Evolutionary conservation across 208 protist genomes (phyloP), one percentile per base, ranked within the genome.

Genomic region (Trypanosoma rangeli): DNA sequence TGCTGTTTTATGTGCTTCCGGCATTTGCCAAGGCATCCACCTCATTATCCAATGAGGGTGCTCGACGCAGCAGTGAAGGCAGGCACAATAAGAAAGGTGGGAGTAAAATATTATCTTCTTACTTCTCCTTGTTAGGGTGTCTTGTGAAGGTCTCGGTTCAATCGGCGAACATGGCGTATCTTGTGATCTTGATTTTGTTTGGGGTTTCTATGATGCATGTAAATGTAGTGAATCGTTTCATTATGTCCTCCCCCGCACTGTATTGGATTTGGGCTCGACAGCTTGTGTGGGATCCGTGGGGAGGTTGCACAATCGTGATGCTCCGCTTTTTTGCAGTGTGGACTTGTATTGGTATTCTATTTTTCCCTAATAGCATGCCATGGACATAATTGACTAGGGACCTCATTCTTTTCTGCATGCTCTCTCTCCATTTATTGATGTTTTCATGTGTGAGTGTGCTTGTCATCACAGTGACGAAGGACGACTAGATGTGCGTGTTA

Each of bases 201-300:
- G 86, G 81, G 5, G 67, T 87, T 29, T 86, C 83, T 4, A 28
- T 82, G 28, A 85, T 92, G 78, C 84, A 94, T 74, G 75, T 94
- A 10, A 86, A 94, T 64, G 89, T 94, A 12, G 82, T 82, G 20
- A 94, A 86, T 64, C 79, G 89, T 4, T 91, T 94, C 60, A 52
- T 93, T 33, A 83, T 86, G 77, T 74, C 79, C 1, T 83, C 77
- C 53, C 89, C 89, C 5, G 84, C 86, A 3, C 60, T 93, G 12
- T 91, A 87, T 76, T 89, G 82, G 79, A 56, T 93, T 48, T 65
- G 75, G 31, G 84, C 79, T 24, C 28, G 66, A 57, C 81, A 90
- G 73, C 42, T 89, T 64, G 79, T 82, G n/a, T 39, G 37, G 52
- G 55, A 71, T 29, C 84, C 79, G 28, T 63, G 48, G 65, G 66